Evolutionary conservation across 257 asterid genomes (phyloP).

Genomic region (Echium plantagineum): DNA sequence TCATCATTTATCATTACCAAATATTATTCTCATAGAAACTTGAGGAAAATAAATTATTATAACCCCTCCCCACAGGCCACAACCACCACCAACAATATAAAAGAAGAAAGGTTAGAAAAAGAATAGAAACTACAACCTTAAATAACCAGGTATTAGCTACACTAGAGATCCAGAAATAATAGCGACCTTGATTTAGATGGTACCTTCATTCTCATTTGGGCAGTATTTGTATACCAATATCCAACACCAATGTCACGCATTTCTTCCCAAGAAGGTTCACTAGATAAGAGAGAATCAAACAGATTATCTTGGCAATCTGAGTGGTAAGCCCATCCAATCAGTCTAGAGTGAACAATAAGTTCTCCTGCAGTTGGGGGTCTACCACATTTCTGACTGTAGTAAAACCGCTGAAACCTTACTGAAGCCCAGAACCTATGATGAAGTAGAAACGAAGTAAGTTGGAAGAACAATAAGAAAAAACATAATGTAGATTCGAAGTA

Average conservation of each 20-base stretch:
- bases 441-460: conserved; percentile 7
- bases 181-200: too few species aligned
- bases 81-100: not conserved
- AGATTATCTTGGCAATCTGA: conserved; percentile 88
- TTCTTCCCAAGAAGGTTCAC: conserved; percentile 88
- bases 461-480: not conserved
- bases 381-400: conserved; percentile 50
- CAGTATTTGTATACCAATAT: conserved; percentile 75
- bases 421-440: conserved; percentile 87
- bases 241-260: conserved; percentile 86
- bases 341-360: conserved; percentile 47
- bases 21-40: not conserved
- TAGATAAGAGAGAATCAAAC: conserved; percentile 66
- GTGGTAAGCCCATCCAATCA: conserved; percentile 90
- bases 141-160: conserved; percentile 12
- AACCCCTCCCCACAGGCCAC: not conserved
- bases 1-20: not conserved
- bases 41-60: too few species aligned
- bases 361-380: conserved; percentile 50
- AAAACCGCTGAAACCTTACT: conserved; percentile 54
- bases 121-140: not conserved
- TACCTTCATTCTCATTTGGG: conserved; percentile 78
- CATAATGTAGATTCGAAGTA: not conserved
- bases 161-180: conserved; percentile 6
- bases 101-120: not conserved